Evolutionary conservation across 305 asterid genomes (phyloP).

Genomic region (Ajuga reptans): DNA sequence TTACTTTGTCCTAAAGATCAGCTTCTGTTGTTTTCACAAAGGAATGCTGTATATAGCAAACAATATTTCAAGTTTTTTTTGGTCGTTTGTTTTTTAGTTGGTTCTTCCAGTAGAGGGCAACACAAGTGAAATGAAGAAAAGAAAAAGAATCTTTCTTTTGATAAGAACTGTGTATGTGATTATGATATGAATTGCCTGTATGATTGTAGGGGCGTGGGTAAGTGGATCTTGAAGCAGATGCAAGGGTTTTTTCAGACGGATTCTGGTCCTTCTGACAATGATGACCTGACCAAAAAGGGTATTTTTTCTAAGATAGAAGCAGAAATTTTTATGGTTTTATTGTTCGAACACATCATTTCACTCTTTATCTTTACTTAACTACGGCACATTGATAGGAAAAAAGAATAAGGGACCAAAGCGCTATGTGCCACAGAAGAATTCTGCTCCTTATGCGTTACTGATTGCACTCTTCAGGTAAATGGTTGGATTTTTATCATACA

Average conservation of each 20-base stretch:
- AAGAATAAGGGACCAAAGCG: conserved; percentile 50
- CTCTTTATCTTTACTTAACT: conserved; percentile 16
- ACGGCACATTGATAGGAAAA: conserved; percentile 37
- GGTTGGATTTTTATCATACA: background rate
- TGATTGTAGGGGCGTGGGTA: conserved; percentile 69
- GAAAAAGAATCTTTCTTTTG: background rate
- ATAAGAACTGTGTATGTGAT: background rate
- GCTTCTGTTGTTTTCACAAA: background rate
- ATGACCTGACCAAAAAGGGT: conserved; percentile 44
- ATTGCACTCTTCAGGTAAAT: conserved; percentile 72
- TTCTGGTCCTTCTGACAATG: conserved; percentile 39
- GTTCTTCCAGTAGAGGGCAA: background rate
- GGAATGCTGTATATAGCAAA: background rate
- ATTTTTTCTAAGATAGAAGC: background rate
- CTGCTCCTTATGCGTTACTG: conserved; percentile 78
- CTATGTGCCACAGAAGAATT: conserved; percentile 83
- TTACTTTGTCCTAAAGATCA: background rate
- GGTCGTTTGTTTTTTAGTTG: background rate
- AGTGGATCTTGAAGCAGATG: conserved; percentile 85
- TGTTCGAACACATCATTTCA: background rate
- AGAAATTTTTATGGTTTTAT: background rate
- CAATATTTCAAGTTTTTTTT: background rate
- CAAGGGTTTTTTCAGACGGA: conserved; percentile 52
- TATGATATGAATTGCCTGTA: conserved; percentile 13
- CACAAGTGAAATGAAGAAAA: background rate